phyloP scores from a whole-genome alignment of 2,329 filamentous ascomycete species.

The Diaporthe citrichinensis region DNA sequence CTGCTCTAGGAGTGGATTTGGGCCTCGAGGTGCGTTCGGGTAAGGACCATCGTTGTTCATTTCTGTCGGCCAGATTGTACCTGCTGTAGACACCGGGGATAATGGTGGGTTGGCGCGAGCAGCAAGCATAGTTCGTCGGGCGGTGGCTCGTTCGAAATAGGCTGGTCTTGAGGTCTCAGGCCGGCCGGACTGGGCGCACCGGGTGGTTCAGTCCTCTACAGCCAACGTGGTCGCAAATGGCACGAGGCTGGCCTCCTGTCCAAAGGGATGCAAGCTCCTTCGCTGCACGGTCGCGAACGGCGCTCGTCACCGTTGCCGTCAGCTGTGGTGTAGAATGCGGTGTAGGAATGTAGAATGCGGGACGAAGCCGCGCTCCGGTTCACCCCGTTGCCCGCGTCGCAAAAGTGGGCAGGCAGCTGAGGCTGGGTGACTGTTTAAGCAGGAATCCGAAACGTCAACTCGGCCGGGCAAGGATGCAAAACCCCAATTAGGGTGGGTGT shows the following conservation, averaged over 20 bases:
- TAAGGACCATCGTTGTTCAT: conserved; percentile 67
- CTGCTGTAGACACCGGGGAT: conserved; percentile 86
- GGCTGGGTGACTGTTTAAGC: conserved; percentile 16
- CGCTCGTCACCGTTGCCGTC: conserved; percentile 32
- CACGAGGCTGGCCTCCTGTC: background rate
- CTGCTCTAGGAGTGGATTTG: conserved; percentile 54
- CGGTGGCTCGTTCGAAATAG: conserved; percentile 2
- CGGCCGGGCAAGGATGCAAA: conserved; percentile 31
- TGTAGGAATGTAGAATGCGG: conserved; percentile 9
- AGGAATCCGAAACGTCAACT: conserved; percentile 39
- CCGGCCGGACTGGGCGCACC: conserved; percentile 14
- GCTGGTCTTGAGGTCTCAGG: conserved; percentile 28
- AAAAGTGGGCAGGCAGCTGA: conserved; percentile 30
- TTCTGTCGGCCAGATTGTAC: conserved; percentile 83
- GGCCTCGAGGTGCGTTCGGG: conserved; percentile 51
- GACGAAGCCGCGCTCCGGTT: conserved; percentile 6
- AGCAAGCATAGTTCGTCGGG: conserved; percentile 39
- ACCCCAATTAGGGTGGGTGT: conserved; percentile 21
- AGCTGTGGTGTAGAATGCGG: conserved; percentile 20
- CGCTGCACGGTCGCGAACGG: conserved; percentile 31
- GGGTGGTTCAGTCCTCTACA: conserved; percentile 14
- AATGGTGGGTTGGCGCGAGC: conserved; percentile 74
- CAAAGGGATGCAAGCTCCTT: background rate
- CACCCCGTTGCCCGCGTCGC: conserved; percentile 35
- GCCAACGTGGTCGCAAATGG: conserved; percentile 1